Evolutionary conservation across 345 rosid genomes (phyloP), one percentile per base, ranked within the genome.

Genomic region (Balakata baccata): DNA sequence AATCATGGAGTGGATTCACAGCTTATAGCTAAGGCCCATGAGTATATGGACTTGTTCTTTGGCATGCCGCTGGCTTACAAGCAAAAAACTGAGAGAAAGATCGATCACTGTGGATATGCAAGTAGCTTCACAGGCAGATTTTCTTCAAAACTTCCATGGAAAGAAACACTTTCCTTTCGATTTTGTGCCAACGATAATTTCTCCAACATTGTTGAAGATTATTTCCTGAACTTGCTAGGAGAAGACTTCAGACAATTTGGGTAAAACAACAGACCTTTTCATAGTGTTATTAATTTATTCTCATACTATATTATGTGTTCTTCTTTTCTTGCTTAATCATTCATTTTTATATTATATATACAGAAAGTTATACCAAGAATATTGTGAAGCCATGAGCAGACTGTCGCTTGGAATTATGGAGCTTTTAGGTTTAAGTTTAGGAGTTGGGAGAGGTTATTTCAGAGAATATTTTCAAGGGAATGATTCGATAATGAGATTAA

Each of bases 71-170:
- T 93, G 13, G 34, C 68, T 29, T 90, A 86, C 62, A 95, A 95
- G 83, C 92, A 86, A 75, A 83, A 71, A 72, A 92, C 91, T 72
- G 90, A 85, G 79, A 91, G 98, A 75, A 93, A 89, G 77, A 25
- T 73, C 5, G 99, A 93, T 79, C 83, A 83, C 71, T 86, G 89
- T 70, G 98, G 99, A 41, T 95, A 95, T 63, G 97, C 99, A 3
- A 91, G 94, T 72, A 95, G 98, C 79, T 95, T 95, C 88, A 89
- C 97, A 37, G 92, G 98, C 2, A 85, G 99, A 71, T 95, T 95
- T 84, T 83, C 94, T 66, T 86, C 90, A 45, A 92, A 92, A 81
- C 94, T 95, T 16, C 99, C 99, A 6, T 95, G 99, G 98, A 95
- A 95, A 78, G 99, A 95, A 80, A 95, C 97, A 0, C 93, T 95